Base-by-base conservation (phyloP, 306 rosid species). In the Senna tora region DNA sequence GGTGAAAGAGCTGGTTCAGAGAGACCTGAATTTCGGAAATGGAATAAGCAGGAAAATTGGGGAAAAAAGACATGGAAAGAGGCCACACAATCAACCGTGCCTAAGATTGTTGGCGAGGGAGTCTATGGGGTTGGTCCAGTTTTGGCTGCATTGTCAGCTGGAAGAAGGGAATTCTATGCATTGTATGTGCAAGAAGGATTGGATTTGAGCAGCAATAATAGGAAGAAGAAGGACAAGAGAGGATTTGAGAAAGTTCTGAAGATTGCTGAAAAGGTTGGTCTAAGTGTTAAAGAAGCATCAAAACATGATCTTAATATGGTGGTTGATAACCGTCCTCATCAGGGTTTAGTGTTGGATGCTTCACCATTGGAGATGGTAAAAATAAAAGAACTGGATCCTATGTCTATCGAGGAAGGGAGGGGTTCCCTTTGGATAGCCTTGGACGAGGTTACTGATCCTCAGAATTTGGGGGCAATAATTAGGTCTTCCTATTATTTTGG, bases 281-380 rank as follows among this genome's bases (percentile, higher is more conserved):
- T 94, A 73, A 82, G 75, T 22, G 50, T 88, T 75, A 91, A 84
- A 84, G 88, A 91, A 77, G 77, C 81, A 42, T 84, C 96, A 14
- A 94, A 94, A 85, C 99, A 94, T 71, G 96, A 94, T 83, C 86
- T 94, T 67, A 94, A 94, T 78, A 94, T 91, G 99, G 87, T 90
- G 54, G 84, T 69, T n/a, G 99, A 94, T 84, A 94, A 85, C 78
- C 90, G 96, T 8, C 99, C 97, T 9, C 99, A 94, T 84, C 96
- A 91, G 69, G 97, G 96, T 75, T 79, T 94, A 62, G 96, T 94
- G 56, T 84, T 94, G 36, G 99, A 91, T 75, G 95, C 96, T 72
- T 94, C 97, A 13, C 90, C 95, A 4, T 69, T 91, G 41, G 97
- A 94, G 90, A 91, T 94, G 97, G 90, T 94, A 45, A 91, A 78